A percentile compares a stretch with the other conserved stretches of the same genome.
phyloP scores from a whole-genome alignment of 306 rosid genomes.

The Malus asiatica region DNA sequence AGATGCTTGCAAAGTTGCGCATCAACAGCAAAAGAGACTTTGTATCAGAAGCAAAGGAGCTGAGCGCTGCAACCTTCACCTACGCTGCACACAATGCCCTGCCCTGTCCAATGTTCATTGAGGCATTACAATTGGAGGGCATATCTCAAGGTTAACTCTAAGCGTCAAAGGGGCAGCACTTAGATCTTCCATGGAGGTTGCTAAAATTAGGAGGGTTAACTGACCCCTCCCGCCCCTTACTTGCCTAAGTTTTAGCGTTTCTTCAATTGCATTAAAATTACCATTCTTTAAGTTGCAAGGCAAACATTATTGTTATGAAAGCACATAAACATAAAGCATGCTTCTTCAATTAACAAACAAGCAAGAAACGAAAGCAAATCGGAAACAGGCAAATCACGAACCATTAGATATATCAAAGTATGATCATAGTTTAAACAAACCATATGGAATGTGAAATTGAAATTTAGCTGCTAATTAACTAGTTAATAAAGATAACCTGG shows the following conservation, averaged over 20 bases:
- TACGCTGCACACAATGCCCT: no score
- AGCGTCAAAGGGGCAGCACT: no score
- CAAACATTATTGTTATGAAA: not conserved
- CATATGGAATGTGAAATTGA: not conserved
- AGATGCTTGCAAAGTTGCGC: no score
- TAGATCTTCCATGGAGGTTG: no score
- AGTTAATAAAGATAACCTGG: constrained; percentile 70
- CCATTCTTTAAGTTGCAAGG: not conserved
- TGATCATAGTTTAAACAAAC: not conserved
- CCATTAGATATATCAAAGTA: not conserved
- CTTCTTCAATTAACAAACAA: not conserved
- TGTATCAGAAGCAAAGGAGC: no score
- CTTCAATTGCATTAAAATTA: not conserved
- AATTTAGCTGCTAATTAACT: not conserved
- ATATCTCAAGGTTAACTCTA: no score
- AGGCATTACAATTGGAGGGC: no score
- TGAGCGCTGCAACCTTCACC: no score
- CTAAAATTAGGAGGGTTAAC: no score
- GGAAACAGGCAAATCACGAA: not conserved
- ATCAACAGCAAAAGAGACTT: no score
- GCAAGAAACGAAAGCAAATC: not conserved
- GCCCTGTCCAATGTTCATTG: no score
- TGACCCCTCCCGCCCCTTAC: no score
- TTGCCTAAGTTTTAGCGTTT: not conserved
- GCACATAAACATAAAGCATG: not conserved